phyloP scores from a whole-genome alignment of 306 rosid genomes.

The Styphnolobium japonicum region DNA sequence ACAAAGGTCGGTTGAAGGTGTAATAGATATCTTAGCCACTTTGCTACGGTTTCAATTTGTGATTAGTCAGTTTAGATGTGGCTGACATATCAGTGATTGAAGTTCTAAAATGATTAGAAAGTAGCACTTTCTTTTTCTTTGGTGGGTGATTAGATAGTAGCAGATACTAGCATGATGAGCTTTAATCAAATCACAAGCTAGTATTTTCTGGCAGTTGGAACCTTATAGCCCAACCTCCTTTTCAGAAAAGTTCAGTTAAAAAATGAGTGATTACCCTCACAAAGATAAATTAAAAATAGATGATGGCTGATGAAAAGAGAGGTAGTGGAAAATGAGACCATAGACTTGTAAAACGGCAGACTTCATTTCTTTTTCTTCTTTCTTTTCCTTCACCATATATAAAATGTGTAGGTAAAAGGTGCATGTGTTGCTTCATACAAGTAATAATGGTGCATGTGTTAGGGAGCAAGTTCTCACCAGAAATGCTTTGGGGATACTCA shows the following conservation, averaged over 20 bases:
- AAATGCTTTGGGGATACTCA: conserved; percentile 74
- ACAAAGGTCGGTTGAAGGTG: conserved; percentile 31
- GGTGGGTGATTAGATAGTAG: conserved; percentile 47
- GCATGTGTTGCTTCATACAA: conserved; percentile 59
- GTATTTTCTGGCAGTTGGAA: conserved; percentile 40
- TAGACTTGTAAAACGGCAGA: conserved; percentile 1
- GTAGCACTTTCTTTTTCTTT: conserved; percentile 41
- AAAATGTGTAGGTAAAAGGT: conserved; percentile 45
- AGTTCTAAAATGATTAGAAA: conserved; percentile 40
- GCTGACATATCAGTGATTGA: conserved; percentile 40
- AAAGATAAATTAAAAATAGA: background rate
- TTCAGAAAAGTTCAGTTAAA: conserved; percentile 20
- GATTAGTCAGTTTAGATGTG: conserved; percentile 40
- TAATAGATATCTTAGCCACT: conserved; percentile 39
- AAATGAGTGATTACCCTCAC: conserved; percentile 9
- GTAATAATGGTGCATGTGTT: conserved; percentile 68
- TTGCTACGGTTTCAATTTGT: conserved; percentile 31
- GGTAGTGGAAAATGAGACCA: conserved; percentile 15
- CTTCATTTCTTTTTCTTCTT: background rate
- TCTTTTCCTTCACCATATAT: conserved; percentile 13
- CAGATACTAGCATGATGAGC: conserved; percentile 35
- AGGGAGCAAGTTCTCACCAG: conserved; percentile 61
- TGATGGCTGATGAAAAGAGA: background rate
- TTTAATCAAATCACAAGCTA: conserved; percentile 47
- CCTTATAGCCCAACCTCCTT: conserved; percentile 32